phyloP scores from a whole-genome alignment of 2,329 filamentous ascomycete species.

The Curvularia sp. region DNA sequence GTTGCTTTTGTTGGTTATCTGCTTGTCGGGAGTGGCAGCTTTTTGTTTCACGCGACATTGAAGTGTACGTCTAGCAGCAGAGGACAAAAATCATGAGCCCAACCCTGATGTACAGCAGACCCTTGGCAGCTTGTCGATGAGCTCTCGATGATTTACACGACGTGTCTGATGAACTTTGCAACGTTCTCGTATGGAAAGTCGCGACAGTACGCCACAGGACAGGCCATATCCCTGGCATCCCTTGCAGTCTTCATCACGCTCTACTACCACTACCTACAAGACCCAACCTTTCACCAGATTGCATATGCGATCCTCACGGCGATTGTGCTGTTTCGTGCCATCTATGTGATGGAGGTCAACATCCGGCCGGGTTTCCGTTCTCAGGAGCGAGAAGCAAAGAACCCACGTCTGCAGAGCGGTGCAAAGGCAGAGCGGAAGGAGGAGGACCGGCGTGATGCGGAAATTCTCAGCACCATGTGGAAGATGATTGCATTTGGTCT shows the following conservation, averaged over 20 bases:
- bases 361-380: slow-evolving; percentile 63
- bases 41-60: slow-evolving; percentile 68
- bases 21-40: slow-evolving; percentile 66
- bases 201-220: slow-evolving; percentile 56
- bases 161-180: slow-evolving; percentile 71
- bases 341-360: slow-evolving; percentile 77
- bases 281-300: slow-evolving; percentile 82
- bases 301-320: slow-evolving; percentile 77
- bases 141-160: slow-evolving; percentile 75
- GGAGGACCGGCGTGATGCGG: slow-evolving; percentile 62
- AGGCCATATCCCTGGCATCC: slow-evolving; percentile 64
- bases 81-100: slow-evolving; percentile 17
- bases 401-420: slow-evolving; percentile 35
- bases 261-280: slow-evolving; percentile 81
- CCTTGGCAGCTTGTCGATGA: slow-evolving; percentile 76
- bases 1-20: slow-evolving; percentile 69
- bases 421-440: slow-evolving; percentile 51
- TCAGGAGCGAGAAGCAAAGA: slow-evolving; percentile 50
- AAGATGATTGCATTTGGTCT: slow-evolving; percentile 73
- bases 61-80: slow-evolving; percentile 59
- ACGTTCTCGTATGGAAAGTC: slow-evolving; percentile 75
- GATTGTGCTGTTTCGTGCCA: slow-evolving; percentile 72
- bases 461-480: slow-evolving; percentile 75
- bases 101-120: slow-evolving; percentile 67
- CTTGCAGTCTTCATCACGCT: slow-evolving; percentile 72